Evolutionary conservation across 2,329 filamentous ascomycete species (phyloP).

Genomic region (Pestalotiopsis sp.): DNA sequence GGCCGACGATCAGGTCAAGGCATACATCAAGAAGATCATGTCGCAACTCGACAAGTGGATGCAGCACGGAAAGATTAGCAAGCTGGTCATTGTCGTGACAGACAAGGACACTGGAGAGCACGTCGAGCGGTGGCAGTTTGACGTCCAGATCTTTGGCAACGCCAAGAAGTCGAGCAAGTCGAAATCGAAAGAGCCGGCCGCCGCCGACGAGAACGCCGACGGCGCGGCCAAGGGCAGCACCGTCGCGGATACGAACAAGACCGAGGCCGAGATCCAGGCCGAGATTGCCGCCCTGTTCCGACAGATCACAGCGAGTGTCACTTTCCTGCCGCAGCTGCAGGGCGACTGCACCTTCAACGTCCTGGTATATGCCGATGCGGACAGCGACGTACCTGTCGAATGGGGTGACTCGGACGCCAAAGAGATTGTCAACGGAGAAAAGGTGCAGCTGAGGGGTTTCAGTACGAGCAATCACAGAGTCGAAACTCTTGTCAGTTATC

Average conservation of each 20-base stretch:
- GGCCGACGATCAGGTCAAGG: constrained; percentile 95
- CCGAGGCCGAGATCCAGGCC: constrained; percentile 88
- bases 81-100: constrained; percentile 94
- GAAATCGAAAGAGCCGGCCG: constrained; percentile 55
- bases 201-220: constrained; percentile 26
- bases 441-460: constrained; percentile 93
- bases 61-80: constrained; percentile 93
- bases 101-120: constrained; percentile 96
- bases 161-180: constrained; percentile 32
- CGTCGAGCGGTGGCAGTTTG: constrained; percentile 97
- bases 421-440: constrained; percentile 92
- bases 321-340: constrained; percentile 89
- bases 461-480: constrained; percentile 93
- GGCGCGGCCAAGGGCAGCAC: constrained; percentile 21
- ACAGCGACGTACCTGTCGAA: constrained; percentile 94
- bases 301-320: constrained; percentile 96
- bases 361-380: constrained; percentile 93
- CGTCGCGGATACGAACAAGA: constrained; percentile 64
- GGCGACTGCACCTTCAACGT: constrained; percentile 99
- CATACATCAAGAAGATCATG: constrained; percentile 99
- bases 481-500: constrained; percentile 93
- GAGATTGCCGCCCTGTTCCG: constrained; percentile 97
- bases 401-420: constrained; percentile 99
- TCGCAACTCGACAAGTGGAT: constrained; percentile 97
- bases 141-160: constrained; percentile 53